These are phyloP conservation scores for Mycena sp. DNA, from an alignment of 1,284 basidiomycete genomes.

Conservation along the genomic window DNA sequence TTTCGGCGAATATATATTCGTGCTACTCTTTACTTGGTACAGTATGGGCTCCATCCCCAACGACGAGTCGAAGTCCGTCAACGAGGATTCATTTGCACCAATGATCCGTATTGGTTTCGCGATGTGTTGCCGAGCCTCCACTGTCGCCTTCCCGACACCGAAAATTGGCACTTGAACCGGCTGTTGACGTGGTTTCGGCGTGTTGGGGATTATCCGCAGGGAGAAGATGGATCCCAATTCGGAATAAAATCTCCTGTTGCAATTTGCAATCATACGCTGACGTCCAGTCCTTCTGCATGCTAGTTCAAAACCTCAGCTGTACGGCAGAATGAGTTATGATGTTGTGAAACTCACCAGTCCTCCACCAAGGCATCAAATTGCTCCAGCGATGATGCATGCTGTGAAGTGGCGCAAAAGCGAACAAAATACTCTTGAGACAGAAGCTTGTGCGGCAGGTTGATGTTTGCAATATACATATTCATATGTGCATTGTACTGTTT, in stretches of 20 bases:
- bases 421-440: slow-evolving; percentile 38
- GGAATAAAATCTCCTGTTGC: slow-evolving; percentile 17
- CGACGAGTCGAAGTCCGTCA: no score
- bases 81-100: no score
- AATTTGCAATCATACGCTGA: slow-evolving; percentile 1
- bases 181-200: slow-evolving; percentile 10
- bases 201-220: slow-evolving; percentile 29
- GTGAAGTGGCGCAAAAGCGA: slow-evolving; percentile 25
- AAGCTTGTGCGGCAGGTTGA: slow-evolving; percentile 35
- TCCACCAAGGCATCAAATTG: slow-evolving; percentile 2
- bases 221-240: not conserved
- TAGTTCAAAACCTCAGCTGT: no score
- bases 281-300: no score
- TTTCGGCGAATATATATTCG: no score
- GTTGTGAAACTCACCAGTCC: slow-evolving; percentile 12
- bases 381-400: slow-evolving; percentile 2
- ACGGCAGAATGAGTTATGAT: no score
- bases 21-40: no score
- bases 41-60: no score
- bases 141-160: not conserved
- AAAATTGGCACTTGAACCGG: not conserved
- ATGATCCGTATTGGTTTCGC: no score
- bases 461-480: slow-evolving; percentile 41
- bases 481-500: slow-evolving; percentile 44
- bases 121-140: slow-evolving; percentile 22